A percentile compares a stretch with the other conserved stretches of the same genome.
Evolutionary conservation across 495 filamentous ascomycete species (phyloP).

Genomic region (Aspergillus steynii): DNA sequence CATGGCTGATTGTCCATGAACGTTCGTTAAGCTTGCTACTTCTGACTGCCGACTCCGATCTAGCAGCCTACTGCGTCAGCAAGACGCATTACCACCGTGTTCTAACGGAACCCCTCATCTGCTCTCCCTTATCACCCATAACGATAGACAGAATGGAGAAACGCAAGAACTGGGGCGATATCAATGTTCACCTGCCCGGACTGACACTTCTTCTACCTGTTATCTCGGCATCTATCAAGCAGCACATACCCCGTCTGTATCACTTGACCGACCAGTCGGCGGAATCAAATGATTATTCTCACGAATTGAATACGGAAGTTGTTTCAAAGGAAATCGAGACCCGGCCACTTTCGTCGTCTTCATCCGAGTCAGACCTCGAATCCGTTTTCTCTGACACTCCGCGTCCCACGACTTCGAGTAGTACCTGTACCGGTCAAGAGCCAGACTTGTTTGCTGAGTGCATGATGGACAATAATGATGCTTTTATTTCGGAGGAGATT

Average conservation of each 20-base stretch:
- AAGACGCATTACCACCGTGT: background rate
- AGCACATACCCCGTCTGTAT: slow-evolving; percentile 31
- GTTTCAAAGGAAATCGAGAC: slow-evolving; percentile 11
- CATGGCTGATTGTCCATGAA: background rate
- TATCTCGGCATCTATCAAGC: slow-evolving; percentile 37
- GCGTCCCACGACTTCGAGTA: slow-evolving; percentile 18
- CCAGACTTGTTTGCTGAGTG: slow-evolving; percentile 3
- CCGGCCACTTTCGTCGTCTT: slow-evolving; percentile 14
- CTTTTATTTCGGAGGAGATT: background rate
- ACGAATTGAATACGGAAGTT: slow-evolving; percentile 8
- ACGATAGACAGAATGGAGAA: slow-evolving; percentile 12
- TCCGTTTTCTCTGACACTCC: slow-evolving; percentile 3
- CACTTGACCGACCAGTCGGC: slow-evolving; percentile 12
- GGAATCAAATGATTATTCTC: slow-evolving; percentile 16
- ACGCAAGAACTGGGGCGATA: slow-evolving; percentile 10
- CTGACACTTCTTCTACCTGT: slow-evolving; percentile 25
- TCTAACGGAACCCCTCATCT: slow-evolving; percentile 1
- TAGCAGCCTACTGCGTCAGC: background rate
- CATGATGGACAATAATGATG: background rate
- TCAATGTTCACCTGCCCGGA: slow-evolving; percentile 10
- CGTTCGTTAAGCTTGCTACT: background rate
- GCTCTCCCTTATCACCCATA: background rate
- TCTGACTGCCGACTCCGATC: background rate
- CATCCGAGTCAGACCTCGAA: slow-evolving; percentile 16
- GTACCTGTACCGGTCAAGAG: slow-evolving; percentile 9